A percentile compares a stretch with the other conserved stretches of the same genome.
Conservation (phyloP, 2,329 filamentous ascomycete species). For the Cladosporium halotolerans region DNA sequence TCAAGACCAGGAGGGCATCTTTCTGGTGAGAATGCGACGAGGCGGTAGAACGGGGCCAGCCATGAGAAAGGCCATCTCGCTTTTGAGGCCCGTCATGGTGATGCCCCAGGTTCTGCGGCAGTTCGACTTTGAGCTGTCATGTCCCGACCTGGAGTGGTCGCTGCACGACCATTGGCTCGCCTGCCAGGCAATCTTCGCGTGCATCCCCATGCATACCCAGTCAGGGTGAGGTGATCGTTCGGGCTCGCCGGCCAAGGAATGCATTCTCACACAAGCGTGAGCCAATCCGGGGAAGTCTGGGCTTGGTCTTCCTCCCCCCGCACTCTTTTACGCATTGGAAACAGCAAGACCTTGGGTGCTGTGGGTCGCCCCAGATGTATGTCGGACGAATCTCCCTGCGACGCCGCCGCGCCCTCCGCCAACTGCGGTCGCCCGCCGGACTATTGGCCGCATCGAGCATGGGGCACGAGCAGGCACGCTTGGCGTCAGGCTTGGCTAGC, state of each 20-base stretch:
- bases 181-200: slow-evolving; percentile 21
- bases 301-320: slow-evolving; percentile 7
- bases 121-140: slow-evolving; percentile 20
- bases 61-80: slow-evolving; percentile 27
- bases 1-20: no score
- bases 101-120: slow-evolving; percentile 23
- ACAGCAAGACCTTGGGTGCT: neutral
- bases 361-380: neutral
- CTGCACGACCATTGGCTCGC: slow-evolving; percentile 20
- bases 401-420: no score
- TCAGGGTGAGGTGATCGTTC: slow-evolving; percentile 15
- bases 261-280: neutral
- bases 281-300: neutral
- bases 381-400: no score
- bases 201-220: slow-evolving; percentile 5
- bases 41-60: slow-evolving; percentile 31
- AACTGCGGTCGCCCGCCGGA: neutral
- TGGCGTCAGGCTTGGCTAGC: neutral
- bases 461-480: neutral
- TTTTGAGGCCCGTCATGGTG: slow-evolving; percentile 29
- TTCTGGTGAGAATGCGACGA: no score
- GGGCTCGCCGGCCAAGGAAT: slow-evolving; percentile 4
- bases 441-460: neutral
- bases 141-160: slow-evolving; percentile 20
- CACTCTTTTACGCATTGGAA: neutral